A percentile compares a stretch with the other conserved stretches of the same genome.
These are phyloP conservation scores for Pichia pseudocactophila DNA, from an alignment of 805 yeast species.

Conservation along the genomic window DNA sequence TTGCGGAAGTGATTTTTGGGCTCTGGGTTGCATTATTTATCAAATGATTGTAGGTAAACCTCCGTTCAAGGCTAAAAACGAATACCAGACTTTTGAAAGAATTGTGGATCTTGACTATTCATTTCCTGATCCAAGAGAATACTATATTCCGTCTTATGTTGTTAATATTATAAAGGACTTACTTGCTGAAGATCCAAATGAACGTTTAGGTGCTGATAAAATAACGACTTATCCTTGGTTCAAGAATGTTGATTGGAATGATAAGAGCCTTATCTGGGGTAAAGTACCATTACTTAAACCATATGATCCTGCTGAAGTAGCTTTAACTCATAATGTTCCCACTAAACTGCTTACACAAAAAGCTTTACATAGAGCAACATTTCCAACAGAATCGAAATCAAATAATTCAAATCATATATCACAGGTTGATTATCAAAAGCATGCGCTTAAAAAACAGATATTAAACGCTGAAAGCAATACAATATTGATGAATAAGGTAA, in stretches of 20 bases:
- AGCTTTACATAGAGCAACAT: no score
- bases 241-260: slow-evolving; percentile 53
- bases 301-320: slow-evolving; percentile 37
- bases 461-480: slow-evolving; percentile 26
- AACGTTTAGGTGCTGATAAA: slow-evolving; percentile 47
- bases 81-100: slow-evolving; percentile 79
- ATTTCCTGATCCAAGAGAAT: slow-evolving; percentile 51
- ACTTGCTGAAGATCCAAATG: slow-evolving; percentile 61
- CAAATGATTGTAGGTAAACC: slow-evolving; percentile 80
- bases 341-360: background rate
- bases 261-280: slow-evolving; percentile 62
- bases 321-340: background rate
- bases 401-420: background rate
- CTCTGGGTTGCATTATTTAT: slow-evolving; percentile 79
- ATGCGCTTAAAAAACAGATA: slow-evolving; percentile 23
- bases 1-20: slow-evolving; percentile 86
- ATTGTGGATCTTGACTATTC: slow-evolving; percentile 70
- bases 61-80: slow-evolving; percentile 83
- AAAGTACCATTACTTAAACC: slow-evolving; percentile 64
- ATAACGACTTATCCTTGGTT: slow-evolving; percentile 71
- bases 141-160: slow-evolving; percentile 51
- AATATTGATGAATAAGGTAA: slow-evolving; percentile 27
- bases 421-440: background rate
- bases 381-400: slow-evolving; percentile 16
- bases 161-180: slow-evolving; percentile 60